Base-by-base conservation (phyloP, 2,329 filamentous ascomycete species). In the Fusarium foetens region DNA sequence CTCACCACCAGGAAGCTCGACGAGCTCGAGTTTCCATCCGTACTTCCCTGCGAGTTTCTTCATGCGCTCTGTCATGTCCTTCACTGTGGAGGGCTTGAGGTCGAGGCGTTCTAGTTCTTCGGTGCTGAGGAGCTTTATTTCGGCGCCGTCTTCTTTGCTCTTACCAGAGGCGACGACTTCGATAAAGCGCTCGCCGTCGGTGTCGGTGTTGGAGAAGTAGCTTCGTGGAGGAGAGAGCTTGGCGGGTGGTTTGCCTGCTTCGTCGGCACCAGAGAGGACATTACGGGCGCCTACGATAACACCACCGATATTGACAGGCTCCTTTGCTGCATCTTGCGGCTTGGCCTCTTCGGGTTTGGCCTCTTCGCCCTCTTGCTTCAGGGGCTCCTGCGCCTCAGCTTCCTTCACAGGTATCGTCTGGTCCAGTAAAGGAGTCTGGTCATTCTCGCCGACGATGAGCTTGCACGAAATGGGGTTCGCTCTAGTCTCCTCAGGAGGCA, bases 1-100 rank as follows among this genome's bases (percentile, higher is more conserved):
- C 8, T 86, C 83, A 27, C 88, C 86, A 3, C 69, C 74, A 1
- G 91, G 88, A 16, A 89, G 86, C 76, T 96, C 92, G 2, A 96
- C 89, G 19, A 96, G 86, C 80, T 96, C 93, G 66, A 97, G 84
- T 76, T 91, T 92, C 94, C 94, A 97, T 21, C 90, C 90, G 72
- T 90, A 88, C 12, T 91, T 90, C 6, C 90, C 88, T 0, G 93
- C 93, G 43, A 93, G 78, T 75, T 90, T 87, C 78, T 93, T 86
- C 64, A 97, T 81, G 77, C 93, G 85, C 70, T 90, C 86, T 75
- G 88, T 88, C 78, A 97, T 84, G 49, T 90, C 86, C 74, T 95
- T 90, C 6, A 97, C 85, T 46, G 91, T 86, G 51, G 91, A 87
- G 0, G 88, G 88, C 59, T 91, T 88, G 35, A 95, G 84, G 19